phyloP scores from a whole-genome alignment of 2,329 filamentous ascomycete species.

The Golovinomyces cichoracearum region DNA sequence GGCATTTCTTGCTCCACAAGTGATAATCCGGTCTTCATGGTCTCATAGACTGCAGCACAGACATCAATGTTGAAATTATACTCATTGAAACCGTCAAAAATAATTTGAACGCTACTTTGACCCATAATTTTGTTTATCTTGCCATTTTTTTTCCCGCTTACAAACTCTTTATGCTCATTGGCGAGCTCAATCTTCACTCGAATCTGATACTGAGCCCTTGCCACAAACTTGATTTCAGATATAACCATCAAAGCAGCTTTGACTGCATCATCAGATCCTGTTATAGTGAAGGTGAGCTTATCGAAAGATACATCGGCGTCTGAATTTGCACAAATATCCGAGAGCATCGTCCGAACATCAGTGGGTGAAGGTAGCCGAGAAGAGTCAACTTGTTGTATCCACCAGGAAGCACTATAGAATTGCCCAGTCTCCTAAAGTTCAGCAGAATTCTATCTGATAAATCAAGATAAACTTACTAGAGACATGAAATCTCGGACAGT shows the following conservation, averaged over 20 bases:
- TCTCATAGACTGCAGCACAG: constrained; percentile 72
- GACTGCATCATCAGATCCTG: constrained; percentile 85
- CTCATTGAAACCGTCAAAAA: constrained; percentile 97
- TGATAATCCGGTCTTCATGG: constrained; percentile 73
- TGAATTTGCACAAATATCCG: constrained; percentile 87
- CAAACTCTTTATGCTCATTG: constrained; percentile 98
- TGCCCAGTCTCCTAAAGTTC: constrained; percentile 45
- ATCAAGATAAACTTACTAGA: constrained; percentile 30
- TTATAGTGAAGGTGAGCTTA: constrained; percentile 77
- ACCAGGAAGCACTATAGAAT: constrained; percentile 95
- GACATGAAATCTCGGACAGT: constrained; percentile 92
- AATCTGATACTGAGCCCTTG: constrained; percentile 70
- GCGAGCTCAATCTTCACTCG: constrained; percentile 95
- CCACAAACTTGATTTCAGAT: constrained; percentile 70
- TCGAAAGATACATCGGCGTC: constrained; percentile 88
- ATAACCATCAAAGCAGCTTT: constrained; percentile 89
- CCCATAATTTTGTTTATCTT: constrained; percentile 99
- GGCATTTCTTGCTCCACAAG: constrained; percentile 98
- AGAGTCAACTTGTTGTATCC: constrained; percentile 55
- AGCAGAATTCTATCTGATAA: constrained; percentile 5
- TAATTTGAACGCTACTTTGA: constrained; percentile 95
- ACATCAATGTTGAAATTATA: constrained; percentile 99
- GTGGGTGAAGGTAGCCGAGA: constrained; percentile 30
- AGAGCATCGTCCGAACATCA: constrained; percentile 72
- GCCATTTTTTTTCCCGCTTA: constrained; percentile 97